phyloP scores from a whole-genome alignment of 2,329 filamentous ascomycete genomes.

The Leptosphaerulina australis region DNA sequence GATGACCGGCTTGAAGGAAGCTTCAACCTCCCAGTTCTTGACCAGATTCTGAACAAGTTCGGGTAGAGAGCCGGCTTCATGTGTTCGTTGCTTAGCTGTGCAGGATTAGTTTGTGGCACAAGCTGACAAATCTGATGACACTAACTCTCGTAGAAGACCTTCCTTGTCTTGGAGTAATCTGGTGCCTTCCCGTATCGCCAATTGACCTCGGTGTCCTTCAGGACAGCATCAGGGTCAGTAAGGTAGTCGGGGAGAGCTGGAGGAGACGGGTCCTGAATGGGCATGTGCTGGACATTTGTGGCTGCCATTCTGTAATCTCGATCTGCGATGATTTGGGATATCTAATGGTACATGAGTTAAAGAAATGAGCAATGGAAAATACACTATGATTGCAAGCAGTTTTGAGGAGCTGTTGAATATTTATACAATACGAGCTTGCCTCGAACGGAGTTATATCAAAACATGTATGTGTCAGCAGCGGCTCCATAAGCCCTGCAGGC shows the following conservation, averaged over 20 bases:
- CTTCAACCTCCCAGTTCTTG: slow-evolving; percentile 76
- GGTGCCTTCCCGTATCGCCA: slow-evolving; percentile 68
- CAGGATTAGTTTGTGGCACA: background rate
- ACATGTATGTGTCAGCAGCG: slow-evolving; percentile 2
- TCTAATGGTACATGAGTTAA: background rate
- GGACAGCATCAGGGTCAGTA: slow-evolving; percentile 63
- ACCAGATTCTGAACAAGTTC: slow-evolving; percentile 71
- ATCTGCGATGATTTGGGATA: slow-evolving; percentile 3
- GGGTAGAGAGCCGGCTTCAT: slow-evolving; percentile 62
- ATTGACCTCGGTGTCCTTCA: slow-evolving; percentile 59
- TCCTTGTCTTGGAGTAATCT: slow-evolving; percentile 68
- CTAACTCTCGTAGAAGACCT: slow-evolving; percentile 65
- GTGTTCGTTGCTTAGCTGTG: slow-evolving; percentile 63
- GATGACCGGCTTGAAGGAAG: slow-evolving; percentile 68
- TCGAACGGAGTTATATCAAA: slow-evolving; percentile 5
- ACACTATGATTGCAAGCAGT: background rate
- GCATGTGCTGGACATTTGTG: slow-evolving; percentile 35
- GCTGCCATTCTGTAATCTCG: slow-evolving; percentile 30
- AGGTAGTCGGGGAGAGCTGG: slow-evolving; percentile 63
- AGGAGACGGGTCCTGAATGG: slow-evolving; percentile 39
- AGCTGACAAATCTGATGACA: slow-evolving; percentile 2
- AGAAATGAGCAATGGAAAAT: background rate
- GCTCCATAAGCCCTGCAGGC: slow-evolving; percentile 8
- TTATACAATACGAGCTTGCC: slow-evolving; percentile 1
- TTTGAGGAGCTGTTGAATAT: background rate